Evolutionary conservation across 768 basidiomycete genomes (phyloP), one percentile per base, ranked within the genome.

Genomic region (Mycena vitilis): DNA sequence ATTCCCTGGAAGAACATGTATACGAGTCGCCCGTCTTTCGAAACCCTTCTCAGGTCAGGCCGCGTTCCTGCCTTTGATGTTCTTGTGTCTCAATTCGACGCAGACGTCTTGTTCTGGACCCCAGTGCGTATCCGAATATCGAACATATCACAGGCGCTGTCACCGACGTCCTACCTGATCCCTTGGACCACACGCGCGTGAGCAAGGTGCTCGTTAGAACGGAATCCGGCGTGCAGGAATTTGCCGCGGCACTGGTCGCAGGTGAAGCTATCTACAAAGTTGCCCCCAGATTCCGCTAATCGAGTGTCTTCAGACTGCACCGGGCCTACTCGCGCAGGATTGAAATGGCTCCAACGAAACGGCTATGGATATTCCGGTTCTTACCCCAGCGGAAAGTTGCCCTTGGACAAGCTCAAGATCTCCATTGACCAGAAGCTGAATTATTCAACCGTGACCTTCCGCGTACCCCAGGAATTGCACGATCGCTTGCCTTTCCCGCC

Each of bases 281-380:
- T 38, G 5, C 36, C n/a, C 9, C 4, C 4, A 25, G 52, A 16
- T 42, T 16, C 4, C 23, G 58, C 12, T 52, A 15, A 25, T 40
- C n/a, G 13, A n/a, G 10, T 47, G 0, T 40, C 2, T 52, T 30
- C 30, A 80, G 80, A 81, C 65, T 78, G 78, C 59, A 78, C 78
- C 0, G 80, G 80, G 1, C 65, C 74, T n/a, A 62, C 75, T 2
- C 68, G 73, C 23, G 73, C 74, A 18, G 78, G 76, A 15, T 13
- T 73, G 0, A 77, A 74, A 40, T 78, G 75, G 75, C 65, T 81
- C 11, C 55, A 66, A 34, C 68, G 63, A 30, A 65, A 72, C 5
- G 69, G 72, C 18, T 78, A 73, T 59, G 73, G 66, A 34, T 44
- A 6, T 30, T 63, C 60, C 6, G 15, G 13, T 0, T 51, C 36